phyloP scores from a whole-genome alignment of 345 rosid genomes.

The Cardamine occulta region DNA sequence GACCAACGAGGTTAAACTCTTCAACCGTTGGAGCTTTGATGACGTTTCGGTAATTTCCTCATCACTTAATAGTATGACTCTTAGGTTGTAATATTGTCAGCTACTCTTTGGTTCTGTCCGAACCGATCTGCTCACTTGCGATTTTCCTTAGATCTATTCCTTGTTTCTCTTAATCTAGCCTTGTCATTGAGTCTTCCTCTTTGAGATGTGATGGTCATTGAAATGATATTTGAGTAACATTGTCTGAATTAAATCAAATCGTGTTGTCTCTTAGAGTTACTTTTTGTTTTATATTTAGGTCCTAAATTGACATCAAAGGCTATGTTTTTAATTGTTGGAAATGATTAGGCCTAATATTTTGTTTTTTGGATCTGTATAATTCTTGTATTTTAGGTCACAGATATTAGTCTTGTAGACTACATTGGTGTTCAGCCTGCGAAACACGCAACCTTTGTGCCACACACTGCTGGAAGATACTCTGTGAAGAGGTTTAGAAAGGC shows the following conservation, averaged over 20 bases:
- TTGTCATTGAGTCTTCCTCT: too few relatives aligned
- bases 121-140: too few relatives aligned
- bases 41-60: constrained; percentile 58
- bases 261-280: too few relatives aligned
- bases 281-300: too few relatives aligned
- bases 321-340: not conserved
- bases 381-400: constrained; percentile 55
- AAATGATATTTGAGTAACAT: not conserved
- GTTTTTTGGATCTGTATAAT: not conserved
- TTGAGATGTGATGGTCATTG: not conserved
- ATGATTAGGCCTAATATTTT: not conserved
- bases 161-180: not conserved
- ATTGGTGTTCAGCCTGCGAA: constrained; percentile 71
- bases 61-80: not conserved
- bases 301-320: too few relatives aligned
- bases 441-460: constrained; percentile 89
- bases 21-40: constrained; percentile 85
- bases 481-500: constrained; percentile 95
- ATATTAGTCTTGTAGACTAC: constrained; percentile 74
- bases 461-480: constrained; percentile 95
- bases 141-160: not conserved
- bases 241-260: not conserved
- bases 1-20: constrained; percentile 62
- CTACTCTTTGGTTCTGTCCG: too few relatives aligned
- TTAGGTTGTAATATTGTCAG: too few relatives aligned